Base-by-base conservation (phyloP, 1,284 basidiomycete species). In the Sporisorium scitamineum region DNA sequence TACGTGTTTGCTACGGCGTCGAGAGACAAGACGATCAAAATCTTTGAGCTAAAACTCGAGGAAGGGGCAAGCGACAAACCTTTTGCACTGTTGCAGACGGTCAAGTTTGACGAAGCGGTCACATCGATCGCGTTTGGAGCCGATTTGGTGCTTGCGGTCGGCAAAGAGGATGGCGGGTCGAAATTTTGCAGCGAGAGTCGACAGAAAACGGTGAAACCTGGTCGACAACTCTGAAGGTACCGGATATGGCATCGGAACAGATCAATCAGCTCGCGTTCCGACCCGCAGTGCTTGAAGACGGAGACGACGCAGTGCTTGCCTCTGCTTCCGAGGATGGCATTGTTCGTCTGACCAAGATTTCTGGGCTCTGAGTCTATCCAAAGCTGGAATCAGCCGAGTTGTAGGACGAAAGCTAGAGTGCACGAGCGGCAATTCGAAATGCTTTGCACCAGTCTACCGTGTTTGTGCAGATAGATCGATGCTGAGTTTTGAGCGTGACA, bases 131-230 rank as follows among this genome's bases (percentile, higher is more conserved):
- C 81, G 2, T 71, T 80, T 32, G 77, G 69, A 34, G 56, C 54
- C 0, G 57, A 60, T 18, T 20, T 61, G 26, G 54, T 63, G 34
- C 90, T 99, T 71, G 97, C 95, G 27, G 94, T 94, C 34, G 96
- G 96, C 69, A 91, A 97, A 89, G 96, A 98, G 87, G 94, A 93
- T 68, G 96, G 96, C 55, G 93, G 84, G 89, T 98, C 44, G 90
- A 90, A 24, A 88, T 98, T 14, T 45, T 65, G 22, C 60, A 63
- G 50, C 54, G 60, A 11, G 61, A 37, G 37, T 16, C 37, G 24
- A 22, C 37, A 9, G 32, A 55, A n/a, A 13, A 20, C 54, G 41
- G 16, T 1, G 41, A 55, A 24, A 42, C 53, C 7, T 78, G 78
- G 78, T n/a, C 22, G 34, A 48, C 53, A 34, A 61, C 58, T 10